Base-by-base conservation (phyloP, 192 early-diverging fungal species). In the Spizellomyces sp. region DNA sequence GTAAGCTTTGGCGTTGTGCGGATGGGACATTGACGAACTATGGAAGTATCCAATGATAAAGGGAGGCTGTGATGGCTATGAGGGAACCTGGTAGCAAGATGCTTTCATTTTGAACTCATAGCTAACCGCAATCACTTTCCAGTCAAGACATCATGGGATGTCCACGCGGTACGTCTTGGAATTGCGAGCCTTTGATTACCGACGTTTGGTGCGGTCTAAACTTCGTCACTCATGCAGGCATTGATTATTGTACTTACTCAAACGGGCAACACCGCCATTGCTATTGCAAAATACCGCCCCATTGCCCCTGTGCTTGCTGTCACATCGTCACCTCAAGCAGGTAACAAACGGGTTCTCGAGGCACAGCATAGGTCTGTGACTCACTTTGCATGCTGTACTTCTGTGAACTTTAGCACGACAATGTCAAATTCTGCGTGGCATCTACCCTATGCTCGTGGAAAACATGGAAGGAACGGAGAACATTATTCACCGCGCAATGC, bases 201-300 rank as follows among this genome's bases (percentile, higher is more conserved):
- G 27, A 3, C 27, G 27, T 2, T 36, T 36, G 27, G 27, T 36
- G 27, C n/a, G 27, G 27, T 36, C 27, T 36, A 36, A 36, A 36
- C 27, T 36, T 36, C 27, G 0, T 36, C 27, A 2, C 12, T 2
- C 21, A 0, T 46, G 19, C n/a, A 66, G 46, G 90, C 91, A 56
- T 87, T 93, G 36, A 90, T 99, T 78, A 93, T 96, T 46, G 86
- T 97, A 27, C 87, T 95, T 41, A 95, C 96, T 46, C 89, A 81
- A 59, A 76, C 89, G 8, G 95, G 96, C 19, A 89, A 90, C 66
- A 92, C 95, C 36, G 95, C 96, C 48, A 89, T 90, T 52, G 82
- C 92, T 56, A 86, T 99, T 52, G 90, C 93, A 64, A 99, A 99
- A 82, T 99, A 99, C 80, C 89, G 94, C 52, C 96, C 96, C 41